These are phyloP conservation scores for Prunus campanulata DNA, from an alignment of 306 rosid genomes.

Conservation along the genomic window DNA sequence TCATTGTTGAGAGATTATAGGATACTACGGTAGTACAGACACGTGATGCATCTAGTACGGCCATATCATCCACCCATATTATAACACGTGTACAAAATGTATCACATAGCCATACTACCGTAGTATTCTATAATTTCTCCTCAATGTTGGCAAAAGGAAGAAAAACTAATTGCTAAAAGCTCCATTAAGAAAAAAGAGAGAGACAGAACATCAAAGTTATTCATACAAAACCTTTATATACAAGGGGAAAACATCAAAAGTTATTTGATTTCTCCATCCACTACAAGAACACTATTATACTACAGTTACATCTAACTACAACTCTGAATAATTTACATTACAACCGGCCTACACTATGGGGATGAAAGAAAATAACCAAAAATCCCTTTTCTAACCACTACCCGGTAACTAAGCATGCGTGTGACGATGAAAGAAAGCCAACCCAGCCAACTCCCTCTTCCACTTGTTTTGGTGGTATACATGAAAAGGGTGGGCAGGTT, in stretches of 20 bases:
- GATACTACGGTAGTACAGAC: accelerated
- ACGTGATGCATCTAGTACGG: no score
- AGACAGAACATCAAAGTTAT: neutral
- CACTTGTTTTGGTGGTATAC: neutral
- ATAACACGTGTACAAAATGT: no score
- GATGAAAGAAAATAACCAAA: neutral
- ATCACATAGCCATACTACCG: no score
- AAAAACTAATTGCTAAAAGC: no score
- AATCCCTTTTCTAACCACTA: neutral
- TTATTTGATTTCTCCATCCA: neutral
- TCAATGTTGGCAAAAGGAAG: no score
- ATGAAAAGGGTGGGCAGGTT: neutral
- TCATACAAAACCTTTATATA: neutral
- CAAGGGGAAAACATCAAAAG: neutral
- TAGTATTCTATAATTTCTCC: no score
- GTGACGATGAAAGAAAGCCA: neutral
- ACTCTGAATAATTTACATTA: neutral
- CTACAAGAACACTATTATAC: neutral
- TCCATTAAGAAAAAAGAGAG: no score
- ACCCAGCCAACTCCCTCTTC: conserved; percentile 7
- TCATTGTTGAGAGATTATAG: no score
- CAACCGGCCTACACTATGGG: neutral
- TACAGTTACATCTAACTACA: neutral
- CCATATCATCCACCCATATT: no score
- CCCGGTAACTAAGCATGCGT: neutral